Percentiles rank a stretch among this genome's conserved stretches.
Conservation (phyloP, 345 rosid genomes). For the Turnera subulata region DNA sequence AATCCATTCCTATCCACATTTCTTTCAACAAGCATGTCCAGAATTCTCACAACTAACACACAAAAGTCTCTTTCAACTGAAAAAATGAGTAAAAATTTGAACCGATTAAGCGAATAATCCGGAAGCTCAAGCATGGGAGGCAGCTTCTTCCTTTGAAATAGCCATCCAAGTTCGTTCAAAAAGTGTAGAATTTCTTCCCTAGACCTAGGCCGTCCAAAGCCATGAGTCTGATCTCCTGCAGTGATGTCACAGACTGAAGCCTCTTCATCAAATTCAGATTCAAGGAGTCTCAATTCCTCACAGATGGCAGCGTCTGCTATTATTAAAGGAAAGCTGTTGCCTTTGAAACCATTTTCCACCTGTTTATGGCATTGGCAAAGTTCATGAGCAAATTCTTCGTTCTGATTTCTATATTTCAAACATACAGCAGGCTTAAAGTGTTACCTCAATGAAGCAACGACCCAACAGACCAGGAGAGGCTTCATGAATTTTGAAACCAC, state of each 20-base stretch:
- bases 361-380: conserved; percentile 27
- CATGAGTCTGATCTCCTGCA: conserved; percentile 41
- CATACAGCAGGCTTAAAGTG: conserved; percentile 8
- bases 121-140: conserved; percentile 29
- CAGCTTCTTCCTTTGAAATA: conserved; percentile 56
- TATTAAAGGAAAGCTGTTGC: conserved; percentile 76
- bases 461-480: conserved; percentile 40
- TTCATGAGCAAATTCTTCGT: conserved; percentile 4
- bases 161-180: conserved; percentile 94
- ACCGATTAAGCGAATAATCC: conserved; percentile 51
- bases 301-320: conserved; percentile 76
- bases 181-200: conserved; percentile 67
- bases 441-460: conserved; percentile 89
- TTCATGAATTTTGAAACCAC: conserved; percentile 43
- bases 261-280: conserved; percentile 53
- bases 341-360: conserved; percentile 90
- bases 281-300: conserved; percentile 69
- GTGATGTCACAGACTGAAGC: conserved; percentile 29
- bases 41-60: conserved; percentile 51
- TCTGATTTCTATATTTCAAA: conserved; percentile 4
- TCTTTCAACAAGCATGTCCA: conserved; percentile 59
- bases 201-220: conserved; percentile 41
- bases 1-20: conserved; percentile 37
- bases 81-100: conserved; percentile 64
- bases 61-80: conserved; percentile 75